Base-by-base conservation (phyloP, 2,329 filamentous ascomycete species). In the Phyllosticta citriasiana region DNA sequence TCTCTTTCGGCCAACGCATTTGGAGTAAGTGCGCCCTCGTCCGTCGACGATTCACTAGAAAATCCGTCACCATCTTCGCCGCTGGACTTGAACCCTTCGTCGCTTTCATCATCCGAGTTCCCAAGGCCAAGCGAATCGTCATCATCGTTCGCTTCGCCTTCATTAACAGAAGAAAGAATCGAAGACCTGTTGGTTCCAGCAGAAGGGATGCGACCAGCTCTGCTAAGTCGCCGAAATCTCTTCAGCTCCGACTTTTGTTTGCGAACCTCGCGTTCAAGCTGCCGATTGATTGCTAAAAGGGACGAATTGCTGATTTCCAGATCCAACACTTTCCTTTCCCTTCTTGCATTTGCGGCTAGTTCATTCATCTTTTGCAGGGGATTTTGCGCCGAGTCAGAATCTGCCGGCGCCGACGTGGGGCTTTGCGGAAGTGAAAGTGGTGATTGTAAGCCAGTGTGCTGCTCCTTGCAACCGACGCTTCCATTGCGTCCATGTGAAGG, bases 261-360 rank as follows among this genome's bases (percentile, higher is more conserved):
- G 26, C 91, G 85, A 68, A 99, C 82, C 71, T 97, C 91, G 25
- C 91, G 84, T 75, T 99, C 94, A 0, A 99, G 78, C 0, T 91
- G 94, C 59, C 92, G 83, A 71, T 99, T 99, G 76, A 99, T 97
- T 51, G 94, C 94, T 61, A 96, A 84, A 2, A 99, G 81, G 1
- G 92, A 97, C 1, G 91, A 94, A 70, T 99, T 99, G 60, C 89
- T 96, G 65, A 99, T 99, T 72, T 99, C 91, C 5, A 99, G 79
- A 72, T 99, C 94, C 66, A 97, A 84, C 0, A 99, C 92, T 77
- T 97, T 99, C 64, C 94, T 85, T 74, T 97, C 94, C 40, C 91
- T 84, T 30, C 94, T 84, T 14, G 94, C 94, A 71, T 91, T 94
- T n/a, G 88, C 84, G 10, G 94, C 91, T 6, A 91, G 80, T 63